phyloP scores from a whole-genome alignment of 352 stramenopile species.

The Pythium insidiosum region DNA sequence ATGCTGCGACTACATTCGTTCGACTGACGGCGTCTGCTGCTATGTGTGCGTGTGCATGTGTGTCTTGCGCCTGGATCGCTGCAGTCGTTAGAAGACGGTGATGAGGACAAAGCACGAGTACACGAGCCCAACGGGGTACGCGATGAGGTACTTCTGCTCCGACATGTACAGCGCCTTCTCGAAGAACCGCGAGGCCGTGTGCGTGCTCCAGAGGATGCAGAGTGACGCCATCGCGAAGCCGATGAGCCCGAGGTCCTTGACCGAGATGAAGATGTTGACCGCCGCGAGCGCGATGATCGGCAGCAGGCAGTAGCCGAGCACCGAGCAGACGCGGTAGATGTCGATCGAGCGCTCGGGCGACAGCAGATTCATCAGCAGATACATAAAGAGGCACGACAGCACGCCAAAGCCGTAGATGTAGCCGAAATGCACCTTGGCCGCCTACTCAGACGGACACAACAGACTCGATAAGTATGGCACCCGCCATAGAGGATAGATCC shows the following conservation, averaged over 20 bases:
- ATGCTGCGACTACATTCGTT: too few species aligned
- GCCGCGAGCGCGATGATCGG: slow-evolving; percentile 94
- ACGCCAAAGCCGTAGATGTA: slow-evolving; percentile 99
- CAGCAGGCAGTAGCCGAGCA: slow-evolving; percentile 97
- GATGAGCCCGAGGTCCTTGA: slow-evolving; percentile 65
- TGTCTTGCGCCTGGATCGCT: too few species aligned
- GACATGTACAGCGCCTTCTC: slow-evolving; percentile 93
- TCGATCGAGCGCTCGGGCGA: slow-evolving; percentile 81
- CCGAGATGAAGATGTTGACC: slow-evolving; percentile 88
- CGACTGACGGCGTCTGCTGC: too few species aligned
- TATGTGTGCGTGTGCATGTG: too few species aligned
- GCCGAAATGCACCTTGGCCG: slow-evolving; percentile 94
- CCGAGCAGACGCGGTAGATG: slow-evolving; percentile 90
- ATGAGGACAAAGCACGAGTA: slow-evolving; percentile 99
- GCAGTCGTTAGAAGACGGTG: slow-evolving; percentile 98
- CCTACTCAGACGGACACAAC: slow-evolving; percentile 30
- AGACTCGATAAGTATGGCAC: too few species aligned
- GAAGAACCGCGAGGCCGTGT: slow-evolving; percentile 93
- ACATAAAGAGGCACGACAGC: slow-evolving; percentile 95
- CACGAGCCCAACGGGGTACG: slow-evolving; percentile 95
- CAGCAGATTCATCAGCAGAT: slow-evolving; percentile 95
- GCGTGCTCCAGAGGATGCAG: slow-evolving; percentile 92
- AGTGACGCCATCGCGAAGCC: slow-evolving; percentile 85
- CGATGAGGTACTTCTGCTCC: slow-evolving; percentile 96
- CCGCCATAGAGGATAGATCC: too few species aligned